Conservation (phyloP, 1,139 yeast species). For the Pichia sp. region DNA sequence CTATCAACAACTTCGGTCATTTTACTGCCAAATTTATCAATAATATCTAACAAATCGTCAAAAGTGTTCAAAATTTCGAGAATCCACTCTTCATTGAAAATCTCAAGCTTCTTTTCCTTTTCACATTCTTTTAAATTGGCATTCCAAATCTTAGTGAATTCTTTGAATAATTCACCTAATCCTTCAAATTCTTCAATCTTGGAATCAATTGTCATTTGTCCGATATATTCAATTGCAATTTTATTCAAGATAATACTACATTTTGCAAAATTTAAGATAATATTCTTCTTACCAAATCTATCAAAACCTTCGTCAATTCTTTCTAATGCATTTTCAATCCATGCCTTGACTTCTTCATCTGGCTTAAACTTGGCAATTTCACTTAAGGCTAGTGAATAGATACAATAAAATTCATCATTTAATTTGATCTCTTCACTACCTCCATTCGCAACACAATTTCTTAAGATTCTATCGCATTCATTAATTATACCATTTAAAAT, state of each 20-base stretch:
- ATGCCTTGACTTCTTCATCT: conserved; percentile 21
- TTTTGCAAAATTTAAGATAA: conserved; percentile 37
- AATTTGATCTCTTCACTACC: conserved; percentile 31
- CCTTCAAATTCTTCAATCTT: conserved; percentile 35
- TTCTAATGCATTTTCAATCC: conserved; percentile 63
- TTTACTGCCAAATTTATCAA: conserved; percentile 56
- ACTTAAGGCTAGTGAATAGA: conserved; percentile 67
- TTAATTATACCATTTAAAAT: conserved; percentile 82
- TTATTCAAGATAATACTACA: conserved; percentile 51
- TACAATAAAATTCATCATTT: conserved; percentile 59
- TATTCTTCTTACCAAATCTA: conserved; percentile 30
- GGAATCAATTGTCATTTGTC: conserved; percentile 40
- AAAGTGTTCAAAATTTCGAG: conserved; percentile 24
- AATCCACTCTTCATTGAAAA: conserved; percentile 22
- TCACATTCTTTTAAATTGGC: conserved; percentile 31
- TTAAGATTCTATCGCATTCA: conserved; percentile 77
- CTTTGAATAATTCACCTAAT: conserved; percentile 27
- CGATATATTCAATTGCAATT: conserved; percentile 51
- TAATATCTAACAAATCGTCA: conserved; percentile 60
- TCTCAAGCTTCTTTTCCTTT: conserved; percentile 16
- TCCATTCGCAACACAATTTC: conserved; percentile 38
- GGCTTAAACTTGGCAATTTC: conserved; percentile 56
- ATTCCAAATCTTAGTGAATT: conserved; percentile 11
- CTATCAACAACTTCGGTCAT: conserved; percentile 46
- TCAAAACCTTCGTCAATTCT: conserved; percentile 58